Evolutionary conservation across 2,329 filamentous ascomycete genomes (phyloP), one percentile per base, ranked within the genome.

Genomic region (Pseudogymnoascus sp.): DNA sequence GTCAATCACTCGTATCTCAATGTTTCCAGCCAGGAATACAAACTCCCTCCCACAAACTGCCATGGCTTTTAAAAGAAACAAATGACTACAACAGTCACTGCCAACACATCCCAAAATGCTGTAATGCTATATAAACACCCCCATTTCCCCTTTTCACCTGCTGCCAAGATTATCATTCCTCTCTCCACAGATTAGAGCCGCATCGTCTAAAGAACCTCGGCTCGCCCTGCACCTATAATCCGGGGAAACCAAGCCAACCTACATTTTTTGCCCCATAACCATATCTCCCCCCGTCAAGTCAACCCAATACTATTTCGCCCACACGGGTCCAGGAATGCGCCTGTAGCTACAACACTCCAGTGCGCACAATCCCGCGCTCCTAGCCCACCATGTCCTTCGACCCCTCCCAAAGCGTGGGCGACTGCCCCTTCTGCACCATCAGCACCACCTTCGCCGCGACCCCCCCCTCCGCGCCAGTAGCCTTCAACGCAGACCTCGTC

Each of bases 371-470:
- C 4, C 13, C 5, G 15, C 15, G 15, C 23, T 28, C 44, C 26
- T 19, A 8, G 26, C 26, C 28, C 47, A 5, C 2, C 26, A 61
- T 61, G 59, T 36, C 36, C 2, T 61, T 61, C 23, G 59, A 61
- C n/a, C 33, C 59, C 3, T 61, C 59, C 1, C 13, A 61, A 10
- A 23, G 33, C 33, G n/a, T 42, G 33, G 36, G 33, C 13, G 59
- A 61, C 8, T 89, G 86, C 68, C 83, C 86, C 8, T 89, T 89
- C 73, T 89, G 86, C 78, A 75, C 74, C 66, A 88, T 89, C 69
- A 77, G 82, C 78, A 74, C 70, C 78, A 62, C 79, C 80, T 2
- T 61, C 71, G 74, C 1, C 53, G 77, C 13, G 69, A 74, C 75
- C 9, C 70, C 73, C 4, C 66, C 71, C 59, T 71, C 78, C 65